Base-by-base conservation (phyloP, 2,329 filamentous ascomycete genomes). In the Cladophialophora psammophila region DNA sequence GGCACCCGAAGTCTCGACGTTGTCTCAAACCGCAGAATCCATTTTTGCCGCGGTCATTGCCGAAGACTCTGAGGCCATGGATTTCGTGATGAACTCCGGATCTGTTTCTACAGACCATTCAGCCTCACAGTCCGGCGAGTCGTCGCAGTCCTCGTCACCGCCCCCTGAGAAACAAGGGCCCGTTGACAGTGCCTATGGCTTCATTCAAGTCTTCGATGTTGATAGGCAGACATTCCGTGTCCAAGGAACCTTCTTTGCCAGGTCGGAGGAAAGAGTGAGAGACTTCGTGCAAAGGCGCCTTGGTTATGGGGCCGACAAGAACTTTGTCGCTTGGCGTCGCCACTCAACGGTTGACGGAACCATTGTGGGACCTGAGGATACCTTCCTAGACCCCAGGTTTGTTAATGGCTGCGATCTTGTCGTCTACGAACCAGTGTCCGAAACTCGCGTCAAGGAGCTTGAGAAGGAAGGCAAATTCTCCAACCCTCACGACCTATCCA, bases 161-260 rank as follows among this genome's bases (percentile, higher is more conserved):
- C 38, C 60, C 5, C 34, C 58, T 53, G 54, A 64, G 38, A 53
- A 56, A 50, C 36, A 50, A 20, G 38, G 54, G 20, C 55, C 60
- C 13, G 60, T 69, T 20, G 56, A 64, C 40, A 66, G 81, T 63
- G 74, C 79, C 13, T 83, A 82, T 63, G 82, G 81, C 67, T 82
- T 83, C 68, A 75, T 87, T 53, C 84, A 87, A 66, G 71, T 83
- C 5, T 86, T 84, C 69, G 83, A 87, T 65, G 78, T 82, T 13
- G 81, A 85, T 32, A 77, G 77, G 9, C 82, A 84, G 69, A 76
- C 72, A 0, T 73, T 84, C 15, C 75, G 72, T 7, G 79, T 78
- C 2, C 73, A 79, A 12, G 79, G 79, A 34, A 79, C 77, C 13
- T 81, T 81, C 72, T 79, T 82, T 60, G 80, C 78, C 6, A 78